Evolutionary conservation across 352 stramenopile genomes (phyloP).

Genomic region (Globisporangium carolinianum): DNA sequence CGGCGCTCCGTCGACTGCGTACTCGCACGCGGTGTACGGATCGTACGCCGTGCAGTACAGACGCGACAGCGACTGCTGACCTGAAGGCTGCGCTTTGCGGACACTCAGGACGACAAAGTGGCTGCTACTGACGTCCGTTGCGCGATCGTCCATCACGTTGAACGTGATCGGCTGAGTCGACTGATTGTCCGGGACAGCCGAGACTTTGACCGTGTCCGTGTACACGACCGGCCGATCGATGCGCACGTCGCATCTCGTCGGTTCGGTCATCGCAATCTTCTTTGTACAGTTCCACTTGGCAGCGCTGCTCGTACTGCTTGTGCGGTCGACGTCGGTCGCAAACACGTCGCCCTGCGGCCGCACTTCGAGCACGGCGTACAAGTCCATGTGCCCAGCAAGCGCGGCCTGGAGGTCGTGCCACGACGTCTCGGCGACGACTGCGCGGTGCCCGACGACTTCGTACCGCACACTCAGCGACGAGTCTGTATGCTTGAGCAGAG

Average conservation of each 20-base stretch:
- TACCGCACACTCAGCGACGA: constrained; percentile 56
- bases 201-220: constrained; percentile 66
- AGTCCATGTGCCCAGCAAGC: constrained; percentile 47
- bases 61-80: constrained; percentile 14
- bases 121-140: not conserved
- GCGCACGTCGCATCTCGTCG: constrained; percentile 32
- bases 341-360: constrained; percentile 63
- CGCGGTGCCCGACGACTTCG: constrained; percentile 49
- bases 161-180: constrained; percentile 45
- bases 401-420: constrained; percentile 63
- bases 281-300: constrained; percentile 59
- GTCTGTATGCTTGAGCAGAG: constrained; percentile 42
- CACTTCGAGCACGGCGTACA: constrained; percentile 56
- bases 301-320: constrained; percentile 32
- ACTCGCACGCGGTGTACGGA: constrained; percentile 71
- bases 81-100: constrained; percentile 35
- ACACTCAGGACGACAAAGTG: constrained; percentile 76
- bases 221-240: constrained; percentile 70
- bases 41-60: constrained; percentile 85
- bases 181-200: constrained; percentile 28
- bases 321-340: constrained; percentile 36
- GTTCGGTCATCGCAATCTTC: constrained; percentile 42
- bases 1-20: constrained; percentile 61
- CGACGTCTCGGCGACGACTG: constrained; percentile 23
- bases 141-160: constrained; percentile 16